Conservation (phyloP, 2,329 filamentous ascomycete species). For the Lachnellula suecica region DNA sequence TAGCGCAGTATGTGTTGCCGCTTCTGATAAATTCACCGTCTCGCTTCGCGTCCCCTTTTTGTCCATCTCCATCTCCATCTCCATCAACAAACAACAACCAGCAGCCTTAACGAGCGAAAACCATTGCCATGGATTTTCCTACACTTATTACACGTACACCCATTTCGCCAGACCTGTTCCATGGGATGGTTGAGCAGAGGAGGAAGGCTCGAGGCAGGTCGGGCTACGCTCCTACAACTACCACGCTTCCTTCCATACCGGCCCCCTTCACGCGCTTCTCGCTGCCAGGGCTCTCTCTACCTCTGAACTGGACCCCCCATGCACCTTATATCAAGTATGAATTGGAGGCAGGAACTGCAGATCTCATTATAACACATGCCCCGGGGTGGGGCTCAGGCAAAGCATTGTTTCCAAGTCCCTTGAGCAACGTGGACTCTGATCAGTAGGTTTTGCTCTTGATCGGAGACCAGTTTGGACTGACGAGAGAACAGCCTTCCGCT, state of each 20-base stretch:
- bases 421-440: neutral
- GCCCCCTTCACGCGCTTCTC: constrained; percentile 1
- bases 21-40: too few species aligned
- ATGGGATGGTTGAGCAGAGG: too few species aligned
- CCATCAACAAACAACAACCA: too few species aligned
- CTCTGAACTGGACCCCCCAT: constrained; percentile 12
- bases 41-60: too few species aligned
- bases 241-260: neutral
- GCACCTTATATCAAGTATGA: neutral
- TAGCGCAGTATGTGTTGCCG: too few species aligned
- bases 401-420: constrained; percentile 2
- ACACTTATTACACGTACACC: too few species aligned
- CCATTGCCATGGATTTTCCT: too few species aligned
- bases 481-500: neutral
- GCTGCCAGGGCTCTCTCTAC: constrained; percentile 16
- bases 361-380: neutral
- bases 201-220: too few species aligned
- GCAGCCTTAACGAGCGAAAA: too few species aligned
- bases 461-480: neutral
- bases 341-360: neutral
- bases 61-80: too few species aligned
- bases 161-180: too few species aligned
- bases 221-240: too few species aligned
- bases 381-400: constrained; percentile 2
- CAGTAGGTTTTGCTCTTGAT: neutral